phyloP scores from a whole-genome alignment of 2,329 filamentous ascomycete species.

The Clarireedia sp. region DNA sequence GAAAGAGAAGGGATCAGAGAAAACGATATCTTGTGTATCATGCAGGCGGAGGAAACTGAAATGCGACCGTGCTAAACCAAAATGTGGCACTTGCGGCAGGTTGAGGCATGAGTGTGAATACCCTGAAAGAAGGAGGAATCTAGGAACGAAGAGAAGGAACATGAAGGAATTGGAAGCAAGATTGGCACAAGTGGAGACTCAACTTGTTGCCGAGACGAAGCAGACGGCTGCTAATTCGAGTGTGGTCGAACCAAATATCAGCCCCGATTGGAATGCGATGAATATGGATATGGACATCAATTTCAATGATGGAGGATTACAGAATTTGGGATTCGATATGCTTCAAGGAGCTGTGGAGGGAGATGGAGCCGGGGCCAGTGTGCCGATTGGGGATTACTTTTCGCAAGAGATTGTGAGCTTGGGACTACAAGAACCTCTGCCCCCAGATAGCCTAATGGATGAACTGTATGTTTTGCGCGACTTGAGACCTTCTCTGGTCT shows the following conservation, averaged over 20 bases:
- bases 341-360: background rate
- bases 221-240: constrained; percentile 2
- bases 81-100: constrained; percentile 71
- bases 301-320: constrained; percentile 12
- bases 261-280: constrained; percentile 18
- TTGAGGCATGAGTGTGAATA: constrained; percentile 74
- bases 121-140: constrained; percentile 82
- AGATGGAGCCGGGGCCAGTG: background rate
- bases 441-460: constrained; percentile 70
- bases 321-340: constrained; percentile 16
- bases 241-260: background rate
- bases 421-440: constrained; percentile 74
- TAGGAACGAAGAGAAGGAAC: constrained; percentile 79
- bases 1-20: constrained; percentile 14
- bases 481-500: background rate
- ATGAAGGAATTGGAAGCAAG: constrained; percentile 85
- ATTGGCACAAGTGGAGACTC: constrained; percentile 70
- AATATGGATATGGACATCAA: constrained; percentile 22
- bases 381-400: constrained; percentile 40
- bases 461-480: constrained; percentile 52
- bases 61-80: constrained; percentile 74
- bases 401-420: constrained; percentile 59
- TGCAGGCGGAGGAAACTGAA: constrained; percentile 80
- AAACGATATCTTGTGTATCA: constrained; percentile 72
- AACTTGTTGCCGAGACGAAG: constrained; percentile 45